Evolutionary conservation across 441 rosid genomes (phyloP), one percentile per base, ranked within the genome.

Genomic region (Manihot esculenta): DNA sequence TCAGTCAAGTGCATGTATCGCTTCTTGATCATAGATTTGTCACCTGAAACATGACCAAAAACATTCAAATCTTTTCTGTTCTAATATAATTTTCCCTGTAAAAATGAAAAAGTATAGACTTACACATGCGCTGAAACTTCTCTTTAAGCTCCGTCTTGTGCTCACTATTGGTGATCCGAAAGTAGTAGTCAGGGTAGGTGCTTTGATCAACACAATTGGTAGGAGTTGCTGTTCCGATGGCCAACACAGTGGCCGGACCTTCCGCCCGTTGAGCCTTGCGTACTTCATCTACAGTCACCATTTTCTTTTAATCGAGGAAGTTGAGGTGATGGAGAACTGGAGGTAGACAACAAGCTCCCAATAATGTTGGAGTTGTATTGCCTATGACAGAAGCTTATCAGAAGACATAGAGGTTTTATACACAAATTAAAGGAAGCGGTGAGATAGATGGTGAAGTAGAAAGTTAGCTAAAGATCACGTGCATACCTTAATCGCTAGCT

Each of bases 61-160:
- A 59, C 4, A 48, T n/a, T n/a, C n/a, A n/a, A n/a, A n/a, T n/a
- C n/a, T n/a, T n/a, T n/a, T n/a, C n/a, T 35, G 3, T 35, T 6
- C 41, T 0, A 35, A 35, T 7, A 2, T 2, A 35, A 35, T 3
- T 35, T 35, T 35, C 41, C 7, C 5, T 35, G 41, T 35, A 35
- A 35, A 35, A 35, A 35, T 35, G 41, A 35, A 35, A 35, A 3
- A 67, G 17, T 10, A 0, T 5, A 57, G 15, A 20, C 85, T 55
- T 76, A 84, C 85, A 84, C 78, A 84, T 82, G 73, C 85, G 81
- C 76, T 76, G 30, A 74, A 84, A 84, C 38, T 84, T 84, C 50
- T 80, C 70, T 54, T 84, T 84, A n/a, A 84, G 84, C 17, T 80
- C 80, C 0, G 74, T 71, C 73, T 63, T 72, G 69, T 84, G 84